Evolutionary conservation across 371 early-diverging fungal genomes (phyloP).

Genomic region (Rhizopus microsporus): DNA sequence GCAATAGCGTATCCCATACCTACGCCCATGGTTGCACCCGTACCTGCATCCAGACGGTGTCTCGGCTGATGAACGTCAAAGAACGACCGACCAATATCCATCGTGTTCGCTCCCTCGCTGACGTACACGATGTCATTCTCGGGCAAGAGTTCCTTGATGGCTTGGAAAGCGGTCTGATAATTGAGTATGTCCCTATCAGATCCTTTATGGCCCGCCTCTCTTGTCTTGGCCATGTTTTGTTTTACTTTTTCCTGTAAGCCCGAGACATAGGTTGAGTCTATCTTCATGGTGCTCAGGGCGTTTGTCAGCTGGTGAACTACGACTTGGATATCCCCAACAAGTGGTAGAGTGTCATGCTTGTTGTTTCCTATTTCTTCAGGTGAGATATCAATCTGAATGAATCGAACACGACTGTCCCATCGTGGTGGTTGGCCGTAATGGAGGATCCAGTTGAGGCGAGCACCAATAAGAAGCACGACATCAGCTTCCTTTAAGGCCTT

Average conservation of each 20-base stretch:
- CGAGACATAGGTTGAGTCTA: slow-evolving; percentile 25
- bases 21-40: slow-evolving; percentile 84
- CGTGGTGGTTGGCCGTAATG: slow-evolving; percentile 72
- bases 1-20: slow-evolving; percentile 83
- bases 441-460: slow-evolving; percentile 80
- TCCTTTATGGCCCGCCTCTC: slow-evolving; percentile 29
- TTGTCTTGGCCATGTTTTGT: slow-evolving; percentile 46
- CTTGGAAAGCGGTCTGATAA: slow-evolving; percentile 70
- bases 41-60: slow-evolving; percentile 75
- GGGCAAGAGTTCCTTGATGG: slow-evolving; percentile 56
- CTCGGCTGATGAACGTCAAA: slow-evolving; percentile 70
- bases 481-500: slow-evolving; percentile 70
- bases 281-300: slow-evolving; percentile 9
- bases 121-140: slow-evolving; percentile 57
- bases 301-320: slow-evolving; percentile 53
- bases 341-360: slow-evolving; percentile 48
- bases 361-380: slow-evolving; percentile 70
- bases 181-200: slow-evolving; percentile 55
- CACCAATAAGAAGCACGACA: slow-evolving; percentile 75
- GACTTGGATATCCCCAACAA: slow-evolving; percentile 65
- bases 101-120: slow-evolving; percentile 84
- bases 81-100: slow-evolving; percentile 81
- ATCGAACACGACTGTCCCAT: slow-evolving; percentile 53
- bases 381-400: slow-evolving; percentile 75
- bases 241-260: slow-evolving; percentile 43